Evolutionary conservation across 257 asterid species (phyloP).

Genomic region (Solanum ahanhuiri): DNA sequence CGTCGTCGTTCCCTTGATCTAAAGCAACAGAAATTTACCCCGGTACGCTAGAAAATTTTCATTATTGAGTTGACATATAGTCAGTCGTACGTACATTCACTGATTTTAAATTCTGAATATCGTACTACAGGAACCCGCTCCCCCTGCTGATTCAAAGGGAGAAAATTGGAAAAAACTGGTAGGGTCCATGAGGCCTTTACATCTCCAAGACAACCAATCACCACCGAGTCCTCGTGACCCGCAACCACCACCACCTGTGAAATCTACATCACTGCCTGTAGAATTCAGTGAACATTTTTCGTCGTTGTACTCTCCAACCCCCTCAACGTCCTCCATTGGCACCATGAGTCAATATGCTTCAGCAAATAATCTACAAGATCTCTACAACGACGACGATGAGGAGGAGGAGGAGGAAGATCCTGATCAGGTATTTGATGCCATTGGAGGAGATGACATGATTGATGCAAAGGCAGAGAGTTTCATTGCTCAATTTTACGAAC

Average conservation of each 20-base stretch:
- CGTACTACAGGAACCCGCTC: neutral
- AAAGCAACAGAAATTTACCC: conserved; percentile 4
- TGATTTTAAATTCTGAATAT: neutral
- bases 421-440: conserved; percentile 21
- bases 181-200: conserved; percentile 66
- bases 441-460: conserved; percentile 25
- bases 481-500: conserved; percentile 28
- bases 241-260: neutral
- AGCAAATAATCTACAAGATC: conserved; percentile 20
- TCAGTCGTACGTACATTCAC: neutral
- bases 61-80: neutral
- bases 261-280: neutral
- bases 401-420: conserved; percentile 10
- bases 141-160: conserved; percentile 1
- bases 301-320: neutral
- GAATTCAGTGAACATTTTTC: neutral
- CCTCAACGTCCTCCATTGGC: neutral
- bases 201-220: conserved; percentile 33
- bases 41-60: neutral
- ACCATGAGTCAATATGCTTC: conserved; percentile 34
- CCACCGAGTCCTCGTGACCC: conserved; percentile 13
- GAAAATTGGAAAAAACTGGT: conserved; percentile 54
- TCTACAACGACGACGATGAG: conserved; percentile 7
- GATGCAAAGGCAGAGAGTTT: conserved; percentile 30
- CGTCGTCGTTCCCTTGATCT: conserved; percentile 16